phyloP scores from a whole-genome alignment of 2,329 filamentous ascomycete genomes.

The Acrocalymma vagum region DNA sequence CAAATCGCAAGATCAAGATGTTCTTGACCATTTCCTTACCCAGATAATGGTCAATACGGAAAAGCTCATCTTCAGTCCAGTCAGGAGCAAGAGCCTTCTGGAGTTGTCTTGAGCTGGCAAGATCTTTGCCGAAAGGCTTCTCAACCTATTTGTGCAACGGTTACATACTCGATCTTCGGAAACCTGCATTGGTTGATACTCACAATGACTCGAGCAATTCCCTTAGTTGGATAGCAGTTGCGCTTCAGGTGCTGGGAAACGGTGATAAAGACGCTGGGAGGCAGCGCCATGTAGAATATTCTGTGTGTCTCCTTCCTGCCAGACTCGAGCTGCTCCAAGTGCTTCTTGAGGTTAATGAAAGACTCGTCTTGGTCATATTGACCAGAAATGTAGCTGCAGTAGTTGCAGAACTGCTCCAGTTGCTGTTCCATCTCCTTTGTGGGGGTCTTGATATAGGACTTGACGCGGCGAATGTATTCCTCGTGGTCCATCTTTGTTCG shows the following conservation, averaged over 20 bases:
- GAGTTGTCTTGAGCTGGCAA: conserved; percentile 90
- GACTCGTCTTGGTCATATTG: conserved; percentile 98
- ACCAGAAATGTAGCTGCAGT: conserved; percentile 94
- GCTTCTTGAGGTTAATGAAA: conserved; percentile 84
- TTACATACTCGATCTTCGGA: conserved; percentile 23
- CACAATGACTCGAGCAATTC: conserved; percentile 94
- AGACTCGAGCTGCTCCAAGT: conserved; percentile 85
- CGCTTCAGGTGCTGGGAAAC: conserved; percentile 97
- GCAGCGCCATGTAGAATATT: conserved; percentile 99
- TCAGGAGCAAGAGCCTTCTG: conserved; percentile 95
- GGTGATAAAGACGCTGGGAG: conserved; percentile 96
- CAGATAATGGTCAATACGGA: conserved; percentile 98
- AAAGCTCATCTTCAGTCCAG: conserved; percentile 99
- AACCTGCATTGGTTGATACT: conserved; percentile 42
- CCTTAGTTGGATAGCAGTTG: conserved; percentile 92
- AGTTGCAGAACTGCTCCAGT: conserved; percentile 84
- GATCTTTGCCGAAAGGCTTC: conserved; percentile 98
- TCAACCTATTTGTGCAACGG: conserved; percentile 73
- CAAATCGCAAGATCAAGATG: conserved; percentile 95
- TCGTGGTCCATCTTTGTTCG: conserved; percentile 99
- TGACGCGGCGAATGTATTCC: conserved; percentile 92
- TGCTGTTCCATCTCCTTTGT: conserved; percentile 98
- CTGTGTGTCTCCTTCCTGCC: conserved; percentile 85
- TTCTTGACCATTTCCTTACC: conserved; percentile 99
- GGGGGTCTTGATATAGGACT: conserved; percentile 98